A percentile compares a stretch with the other conserved stretches of the same genome.
These are phyloP conservation scores for Yarrowia galli DNA, from an alignment of 1,139 yeast genomes.

Conservation along the genomic window DNA sequence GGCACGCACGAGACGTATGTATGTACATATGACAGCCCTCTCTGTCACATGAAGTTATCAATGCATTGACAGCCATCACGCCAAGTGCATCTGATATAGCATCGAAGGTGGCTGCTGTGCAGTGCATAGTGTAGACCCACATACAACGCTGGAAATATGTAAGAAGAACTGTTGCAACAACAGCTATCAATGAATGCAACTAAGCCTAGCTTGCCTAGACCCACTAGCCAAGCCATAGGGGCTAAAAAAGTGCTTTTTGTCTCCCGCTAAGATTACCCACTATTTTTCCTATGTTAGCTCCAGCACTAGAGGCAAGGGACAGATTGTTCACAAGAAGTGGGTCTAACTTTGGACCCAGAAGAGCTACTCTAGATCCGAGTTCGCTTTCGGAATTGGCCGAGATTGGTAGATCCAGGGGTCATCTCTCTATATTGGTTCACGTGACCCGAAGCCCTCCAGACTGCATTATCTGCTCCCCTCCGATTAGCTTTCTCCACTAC, in stretches of 20 bases:
- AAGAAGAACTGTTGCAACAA: not conserved
- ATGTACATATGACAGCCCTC: no score
- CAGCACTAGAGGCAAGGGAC: constrained; percentile 5
- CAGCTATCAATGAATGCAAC: not conserved
- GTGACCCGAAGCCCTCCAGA: not conserved
- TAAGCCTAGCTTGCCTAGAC: constrained; percentile 7
- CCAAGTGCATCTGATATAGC: no score
- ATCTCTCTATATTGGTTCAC: not conserved
- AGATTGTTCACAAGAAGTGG: not conserved
- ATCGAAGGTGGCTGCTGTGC: no score
- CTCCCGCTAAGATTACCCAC: constrained; percentile 1
- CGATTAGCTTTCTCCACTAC: not conserved
- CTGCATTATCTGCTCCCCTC: not conserved
- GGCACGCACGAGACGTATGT: no score
- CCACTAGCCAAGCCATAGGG: not conserved
- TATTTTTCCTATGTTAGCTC: not conserved
- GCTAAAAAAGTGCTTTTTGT: not conserved
- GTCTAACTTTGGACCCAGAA: not conserved
- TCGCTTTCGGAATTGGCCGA: not conserved
- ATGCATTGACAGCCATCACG: not conserved
- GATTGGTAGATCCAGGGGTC: not conserved
- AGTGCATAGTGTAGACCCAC: no score
- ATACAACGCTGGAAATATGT: no score
- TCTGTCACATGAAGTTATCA: not conserved
- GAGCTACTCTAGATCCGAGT: not conserved